Base-by-base conservation (phyloP, 2,329 filamentous ascomycete species). In the Apiospora rasikravindrae region DNA sequence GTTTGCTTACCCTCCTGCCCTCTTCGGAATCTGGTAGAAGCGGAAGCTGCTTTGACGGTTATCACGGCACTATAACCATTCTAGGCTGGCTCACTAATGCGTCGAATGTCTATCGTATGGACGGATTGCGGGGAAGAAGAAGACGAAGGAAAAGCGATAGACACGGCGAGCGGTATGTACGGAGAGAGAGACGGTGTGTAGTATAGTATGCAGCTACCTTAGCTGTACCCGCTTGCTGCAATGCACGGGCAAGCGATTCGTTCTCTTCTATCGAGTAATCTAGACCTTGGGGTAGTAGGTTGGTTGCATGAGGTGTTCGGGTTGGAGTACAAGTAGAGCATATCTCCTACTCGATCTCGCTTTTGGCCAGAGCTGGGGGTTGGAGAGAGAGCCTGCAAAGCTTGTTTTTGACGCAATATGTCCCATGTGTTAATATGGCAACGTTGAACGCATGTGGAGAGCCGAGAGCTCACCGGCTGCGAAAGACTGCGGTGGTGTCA, bases 81-180 rank as follows among this genome's bases (percentile, higher is more conserved):
- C 2, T 37, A 40, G 33, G 57, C 57, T 40, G 33, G 33, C 19
- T n/a, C 22, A 22, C 45, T 61, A 19, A 16, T 40, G n/a, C n/a
- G 57, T 64, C 33, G 57, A 53, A 53, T 53, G 47, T 45, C 49
- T 42, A 49, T 33, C 70, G 64, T n/a, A 45, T 37, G 61, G 53
- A 64, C 42, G 24, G 69, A 37, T 64, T 69, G 45, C 11, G 57
- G 69, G 8, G 42, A 70, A 57, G 51, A 57, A 40, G 57, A 4
- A 64, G n/a, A 40, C 22, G 33, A 33, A 64, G 33, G 29, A n/a
- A 4, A 7, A n/a, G 5, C n/a, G 57, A 24, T 40, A 64, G 40
- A 3, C 40, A 49, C 33, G 40, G 33, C 33, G 19, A 64, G 57
- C 57, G 57, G 29, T 57, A 57, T 57, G 29, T 37, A 61, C 26